phyloP scores from a whole-genome alignment of 306 rosid genomes.

The Fagus crenata region DNA sequence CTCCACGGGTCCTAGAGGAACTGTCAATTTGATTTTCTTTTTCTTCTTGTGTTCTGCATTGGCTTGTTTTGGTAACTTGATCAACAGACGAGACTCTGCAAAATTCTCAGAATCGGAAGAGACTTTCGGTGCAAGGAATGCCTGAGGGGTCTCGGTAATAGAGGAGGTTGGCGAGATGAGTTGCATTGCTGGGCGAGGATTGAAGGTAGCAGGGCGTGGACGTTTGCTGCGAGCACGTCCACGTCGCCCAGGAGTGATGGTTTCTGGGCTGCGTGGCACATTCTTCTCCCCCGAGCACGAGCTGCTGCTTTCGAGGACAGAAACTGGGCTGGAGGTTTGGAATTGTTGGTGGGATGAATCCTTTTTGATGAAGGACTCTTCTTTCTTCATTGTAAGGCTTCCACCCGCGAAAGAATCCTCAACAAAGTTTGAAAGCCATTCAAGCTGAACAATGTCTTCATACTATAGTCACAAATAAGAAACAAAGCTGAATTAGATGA shows the following conservation, averaged over 20 bases:
- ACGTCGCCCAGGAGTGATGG: constrained; percentile 46
- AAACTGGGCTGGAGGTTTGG: constrained; percentile 77
- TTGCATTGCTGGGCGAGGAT: constrained; percentile 66
- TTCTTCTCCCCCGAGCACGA: constrained; percentile 68
- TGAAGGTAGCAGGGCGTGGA: constrained; percentile 80
- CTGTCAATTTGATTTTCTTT: constrained; percentile 52
- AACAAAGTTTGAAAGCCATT: constrained; percentile 87
- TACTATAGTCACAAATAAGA: constrained; percentile 44
- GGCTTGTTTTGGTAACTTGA: constrained; percentile 29
- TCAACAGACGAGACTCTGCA: constrained; percentile 62
- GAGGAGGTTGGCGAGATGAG: constrained; percentile 88
- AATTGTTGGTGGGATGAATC: constrained; percentile 59
- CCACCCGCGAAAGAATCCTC: constrained; percentile 86
- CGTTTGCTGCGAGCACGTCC: constrained; percentile 97
- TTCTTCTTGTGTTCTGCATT: constrained; percentile 47
- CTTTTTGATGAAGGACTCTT: constrained; percentile 47
- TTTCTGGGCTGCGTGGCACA: constrained; percentile 47
- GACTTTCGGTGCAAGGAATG: constrained; percentile 32
- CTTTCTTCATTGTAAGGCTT: constrained; percentile 67
- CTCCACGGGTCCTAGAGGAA: constrained; percentile 47
- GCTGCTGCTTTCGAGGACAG: constrained; percentile 93
- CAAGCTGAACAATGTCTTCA: constrained; percentile 86
- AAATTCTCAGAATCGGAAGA: constrained; percentile 63
- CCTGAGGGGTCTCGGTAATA: constrained; percentile 54
- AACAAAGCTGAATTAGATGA: constrained; percentile 27